These are phyloP conservation scores for Immersiella caudata DNA, from an alignment of 495 filamentous ascomycete species.

Conservation along the genomic window DNA sequence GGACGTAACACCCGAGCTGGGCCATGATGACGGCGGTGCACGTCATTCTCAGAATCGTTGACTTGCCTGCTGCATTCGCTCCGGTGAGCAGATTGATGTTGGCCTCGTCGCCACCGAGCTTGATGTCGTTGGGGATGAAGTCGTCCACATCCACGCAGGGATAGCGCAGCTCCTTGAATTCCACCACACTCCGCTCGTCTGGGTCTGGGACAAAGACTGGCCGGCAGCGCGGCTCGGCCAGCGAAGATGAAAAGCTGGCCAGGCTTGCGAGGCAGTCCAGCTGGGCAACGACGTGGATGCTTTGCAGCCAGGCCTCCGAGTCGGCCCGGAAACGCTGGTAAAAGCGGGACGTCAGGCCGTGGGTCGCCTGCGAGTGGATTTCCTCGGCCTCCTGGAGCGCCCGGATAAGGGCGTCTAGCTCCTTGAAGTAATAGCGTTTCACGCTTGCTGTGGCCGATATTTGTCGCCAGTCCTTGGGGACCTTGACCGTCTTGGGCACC, in stretches of 20 bases:
- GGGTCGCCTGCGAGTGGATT: slow-evolving; percentile 90
- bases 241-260: slow-evolving; percentile 77
- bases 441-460: slow-evolving; percentile 93
- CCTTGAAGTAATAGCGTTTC: slow-evolving; percentile 92
- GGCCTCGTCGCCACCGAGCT: slow-evolving; percentile 75
- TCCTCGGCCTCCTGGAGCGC: slow-evolving; percentile 92
- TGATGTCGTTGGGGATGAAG: slow-evolving; percentile 96
- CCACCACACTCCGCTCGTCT: slow-evolving; percentile 78
- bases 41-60: slow-evolving; percentile 93
- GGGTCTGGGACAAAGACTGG: slow-evolving; percentile 73
- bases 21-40: slow-evolving; percentile 98
- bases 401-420: slow-evolving; percentile 78
- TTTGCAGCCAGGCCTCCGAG: slow-evolving; percentile 83
- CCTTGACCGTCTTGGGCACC: slow-evolving; percentile 80
- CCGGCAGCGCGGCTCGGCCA: slow-evolving; percentile 87
- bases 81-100: slow-evolving; percentile 94
- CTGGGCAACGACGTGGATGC: slow-evolving; percentile 84
- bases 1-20: slow-evolving; percentile 93
- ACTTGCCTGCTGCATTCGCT: slow-evolving; percentile 97
- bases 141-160: slow-evolving; percentile 91
- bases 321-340: slow-evolving; percentile 85
- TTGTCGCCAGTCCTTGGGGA: slow-evolving; percentile 89
- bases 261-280: slow-evolving; percentile 94
- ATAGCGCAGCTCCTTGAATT: slow-evolving; percentile 91
- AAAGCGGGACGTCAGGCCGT: slow-evolving; percentile 77